Evolutionary conservation across 2,329 filamentous ascomycete species (phyloP), one percentile per base, ranked within the genome.

Genomic region (Fusarium sp.): DNA sequence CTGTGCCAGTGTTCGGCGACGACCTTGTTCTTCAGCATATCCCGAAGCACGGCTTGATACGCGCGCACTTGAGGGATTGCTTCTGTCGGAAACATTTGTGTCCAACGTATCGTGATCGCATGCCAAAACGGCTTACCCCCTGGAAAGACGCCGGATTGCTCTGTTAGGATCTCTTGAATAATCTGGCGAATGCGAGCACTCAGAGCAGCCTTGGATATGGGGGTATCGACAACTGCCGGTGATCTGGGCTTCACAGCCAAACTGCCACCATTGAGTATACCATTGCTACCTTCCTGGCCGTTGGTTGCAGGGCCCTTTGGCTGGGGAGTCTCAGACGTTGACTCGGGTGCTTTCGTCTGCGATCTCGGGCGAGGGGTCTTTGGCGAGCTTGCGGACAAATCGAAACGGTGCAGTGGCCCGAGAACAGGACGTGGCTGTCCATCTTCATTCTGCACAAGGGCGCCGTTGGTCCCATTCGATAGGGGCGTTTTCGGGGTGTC

Each of bases 91-190:
- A 86, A 87, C 9, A 80, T 78, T n/a, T 80, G 80, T 11, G 81
- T 77, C 85, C 88, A 91, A 9, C 86, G 79, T 11, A 82, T 81
- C 16, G 84, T 81, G 5, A 89, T 76, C 2, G 86, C 85, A 66
- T 86, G 84, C 81, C 87, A 89, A 6, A 90, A 79, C 5, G 86
- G 81, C 45, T 85, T 83, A 27, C 87, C 87, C 18, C 87, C 86
- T 2, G 89, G 87, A 52, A 90, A 87, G 1, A 87, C 86, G 0
- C 88, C 88, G 2, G 80, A 77, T 7, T 80, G 75, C 35, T 80
- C 77, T n/a, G 68, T 71, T 33, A 83, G 73, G 33, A 81, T 70
- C 5, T 78, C 75, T 7, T 79, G 75, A 18, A 84, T 74, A 11
- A 81, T 74, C 25, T 73, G 66, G 22, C 68, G 75, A 11, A 81